Evolutionary conservation across 2,329 filamentous ascomycete species (phyloP).

Genomic region (Ceratocystis ficicola): DNA sequence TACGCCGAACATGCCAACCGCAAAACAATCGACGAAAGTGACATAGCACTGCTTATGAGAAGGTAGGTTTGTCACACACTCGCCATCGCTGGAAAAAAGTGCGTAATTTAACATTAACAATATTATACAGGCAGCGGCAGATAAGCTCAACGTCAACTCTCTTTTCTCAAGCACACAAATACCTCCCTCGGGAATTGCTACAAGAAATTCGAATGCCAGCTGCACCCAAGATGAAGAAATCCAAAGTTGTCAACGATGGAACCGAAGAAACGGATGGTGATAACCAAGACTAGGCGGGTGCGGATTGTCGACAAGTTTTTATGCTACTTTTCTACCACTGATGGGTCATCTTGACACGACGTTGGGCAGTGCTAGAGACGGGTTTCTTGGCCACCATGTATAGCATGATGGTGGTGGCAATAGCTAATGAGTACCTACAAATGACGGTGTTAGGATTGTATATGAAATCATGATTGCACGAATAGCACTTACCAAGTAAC

Average conservation of each 20-base stretch:
- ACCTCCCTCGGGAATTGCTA: conserved; percentile 69
- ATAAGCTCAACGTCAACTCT: conserved; percentile 58
- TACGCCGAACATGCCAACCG: conserved; percentile 73
- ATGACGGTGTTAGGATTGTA: neutral
- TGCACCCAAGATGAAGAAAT: conserved; percentile 40
- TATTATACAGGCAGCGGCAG: conserved; percentile 57
- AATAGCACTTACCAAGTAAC: conserved; percentile 71
- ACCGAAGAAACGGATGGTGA: conserved; percentile 35
- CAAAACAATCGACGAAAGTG: conserved; percentile 74
- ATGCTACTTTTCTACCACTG: conserved; percentile 45
- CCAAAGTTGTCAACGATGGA: conserved; percentile 26
- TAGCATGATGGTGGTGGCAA: conserved; percentile 87
- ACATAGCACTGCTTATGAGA: conserved; percentile 70
- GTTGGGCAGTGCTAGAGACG: conserved; percentile 51
- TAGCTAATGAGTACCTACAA: conserved; percentile 67
- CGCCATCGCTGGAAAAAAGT: neutral
- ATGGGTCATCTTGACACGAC: conserved; percentile 63
- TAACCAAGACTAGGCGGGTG: conserved; percentile 26
- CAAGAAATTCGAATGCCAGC: conserved; percentile 67
- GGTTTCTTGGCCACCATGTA: conserved; percentile 91
- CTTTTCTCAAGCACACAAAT: conserved; percentile 73
- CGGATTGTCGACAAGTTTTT: conserved; percentile 25
- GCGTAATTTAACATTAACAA: conserved; percentile 26
- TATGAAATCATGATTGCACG: conserved; percentile 9
- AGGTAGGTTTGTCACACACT: conserved; percentile 45